phyloP scores from a whole-genome alignment of 371 early-diverging fungal species.

The Circinella minor region DNA sequence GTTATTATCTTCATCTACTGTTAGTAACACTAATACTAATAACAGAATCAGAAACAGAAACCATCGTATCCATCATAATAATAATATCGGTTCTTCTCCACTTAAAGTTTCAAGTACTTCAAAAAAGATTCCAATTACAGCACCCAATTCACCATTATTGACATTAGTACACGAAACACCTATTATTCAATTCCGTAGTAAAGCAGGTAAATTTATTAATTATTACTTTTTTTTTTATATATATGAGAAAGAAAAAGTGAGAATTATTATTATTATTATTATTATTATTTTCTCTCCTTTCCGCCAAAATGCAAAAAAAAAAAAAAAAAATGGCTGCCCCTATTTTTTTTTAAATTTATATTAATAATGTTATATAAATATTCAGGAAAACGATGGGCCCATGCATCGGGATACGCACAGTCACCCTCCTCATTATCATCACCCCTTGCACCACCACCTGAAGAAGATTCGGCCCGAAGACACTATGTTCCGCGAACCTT shows the following conservation, averaged over 20 bases:
- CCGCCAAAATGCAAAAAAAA: too few species aligned
- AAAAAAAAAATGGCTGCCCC: too few species aligned
- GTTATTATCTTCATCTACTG: too few species aligned
- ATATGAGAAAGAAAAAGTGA: neutral
- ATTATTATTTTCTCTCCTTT: neutral
- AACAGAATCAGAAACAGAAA: too few species aligned
- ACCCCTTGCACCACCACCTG: constrained; percentile 31
- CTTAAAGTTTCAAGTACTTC: too few species aligned
- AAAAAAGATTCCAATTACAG: neutral
- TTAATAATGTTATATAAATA: neutral
- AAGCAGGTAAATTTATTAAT: constrained; percentile 29
- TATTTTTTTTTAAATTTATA: neutral
- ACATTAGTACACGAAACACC: neutral
- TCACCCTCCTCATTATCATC: constrained; percentile 17
- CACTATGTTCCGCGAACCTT: constrained; percentile 40
- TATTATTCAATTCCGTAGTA: constrained; percentile 40
- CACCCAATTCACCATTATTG: constrained; percentile 7
- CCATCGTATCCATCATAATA: too few species aligned
- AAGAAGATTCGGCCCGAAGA: constrained; percentile 25
- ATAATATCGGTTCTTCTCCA: neutral
- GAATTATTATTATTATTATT: neutral
- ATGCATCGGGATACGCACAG: constrained; percentile 14
- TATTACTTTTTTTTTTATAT: too few species aligned
- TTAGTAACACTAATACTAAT: too few species aligned
- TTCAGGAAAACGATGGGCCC: constrained; percentile 37